A percentile compares a stretch with the other conserved stretches of the same genome.
phyloP scores from a whole-genome alignment of 1,284 basidiomycete genomes.

The Uromyces viciae-fabae region DNA sequence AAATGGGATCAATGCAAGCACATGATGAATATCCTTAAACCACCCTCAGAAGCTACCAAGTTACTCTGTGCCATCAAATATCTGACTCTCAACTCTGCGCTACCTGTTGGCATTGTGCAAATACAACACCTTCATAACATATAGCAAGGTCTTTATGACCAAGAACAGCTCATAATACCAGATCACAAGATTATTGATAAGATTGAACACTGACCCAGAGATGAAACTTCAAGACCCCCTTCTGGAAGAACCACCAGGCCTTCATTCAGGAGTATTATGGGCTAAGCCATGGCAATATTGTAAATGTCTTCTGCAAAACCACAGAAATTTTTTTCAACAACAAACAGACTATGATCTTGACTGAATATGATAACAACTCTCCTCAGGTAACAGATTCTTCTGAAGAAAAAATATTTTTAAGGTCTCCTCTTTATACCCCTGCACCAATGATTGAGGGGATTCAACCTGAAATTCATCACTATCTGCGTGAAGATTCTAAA shows the following conservation, averaged over 20 bases:
- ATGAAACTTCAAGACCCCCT: neutral
- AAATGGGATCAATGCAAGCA: neutral
- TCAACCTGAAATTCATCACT: too few species aligned
- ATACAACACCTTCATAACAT: neutral
- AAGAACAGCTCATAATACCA: neutral
- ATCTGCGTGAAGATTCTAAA: neutral
- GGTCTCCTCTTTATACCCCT: too few species aligned
- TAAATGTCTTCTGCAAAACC: too few species aligned
- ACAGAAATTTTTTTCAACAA: too few species aligned
- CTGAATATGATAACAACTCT: too few species aligned
- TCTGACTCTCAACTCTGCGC: neutral
- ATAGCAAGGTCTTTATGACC: neutral
- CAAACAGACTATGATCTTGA: too few species aligned
- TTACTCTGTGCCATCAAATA: neutral
- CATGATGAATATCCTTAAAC: neutral
- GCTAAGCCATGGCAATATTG: neutral
- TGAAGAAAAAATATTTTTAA: too few species aligned
- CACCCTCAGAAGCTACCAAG: neutral
- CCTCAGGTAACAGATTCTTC: too few species aligned
- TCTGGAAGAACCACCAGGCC: neutral
- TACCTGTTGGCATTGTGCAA: neutral
- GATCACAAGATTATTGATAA: neutral
- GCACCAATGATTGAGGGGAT: too few species aligned
- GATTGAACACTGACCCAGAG: neutral
- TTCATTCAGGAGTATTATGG: neutral